Base-by-base conservation (phyloP, 2,329 filamentous ascomycete species). In the Fusarium sp. region DNA sequence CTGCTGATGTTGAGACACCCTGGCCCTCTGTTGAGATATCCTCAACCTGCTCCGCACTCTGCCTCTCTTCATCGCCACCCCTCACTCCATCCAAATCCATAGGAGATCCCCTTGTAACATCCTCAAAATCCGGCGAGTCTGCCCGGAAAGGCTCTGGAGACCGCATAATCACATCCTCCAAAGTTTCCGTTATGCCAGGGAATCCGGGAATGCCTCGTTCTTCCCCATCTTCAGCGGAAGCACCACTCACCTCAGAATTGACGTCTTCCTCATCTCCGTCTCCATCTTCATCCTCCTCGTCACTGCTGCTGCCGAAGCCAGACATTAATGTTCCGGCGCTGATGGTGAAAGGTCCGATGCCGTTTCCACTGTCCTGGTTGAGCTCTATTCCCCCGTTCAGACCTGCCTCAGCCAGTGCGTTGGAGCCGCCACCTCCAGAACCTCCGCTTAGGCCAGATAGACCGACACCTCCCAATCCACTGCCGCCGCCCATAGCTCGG, bases 261-360 rank as follows among this genome's bases (percentile, higher is more conserved):
- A 88, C 88, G 66, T 93, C 91, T 73, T 93, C 91, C 70, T 95
- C 91, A 71, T 91, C 91, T 61, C 93, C 92, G 65, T 97, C 93
- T 81, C 93, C 92, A 68, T 98, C 95, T 74, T 98, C 95, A 69
- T 98, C 96, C 71, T 98, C 96, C 80, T 98, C 95, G 74, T 97
- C 94, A 76, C 94, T 97, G 50, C 93, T 96, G 81, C 94, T 97
- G 77, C 93, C 94, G 81, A 98, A 98, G 54, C 94, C 94, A 77
- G 93, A 95, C 81, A 96, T 88, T 64, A 97, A 83, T 30, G 92
- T 91, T 52, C 91, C 91, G 42, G 89, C 87, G 75, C 89, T 90
- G 74, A 93, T 88, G 43, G 90, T 89, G 78, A 94, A 95, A 16
- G 88, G 87, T 3, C 91, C 90, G 54, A 91, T 89, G 52, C 90